Conservation (phyloP, 768 basidiomycete genomes). For the Clitopilus passeckerianus region DNA sequence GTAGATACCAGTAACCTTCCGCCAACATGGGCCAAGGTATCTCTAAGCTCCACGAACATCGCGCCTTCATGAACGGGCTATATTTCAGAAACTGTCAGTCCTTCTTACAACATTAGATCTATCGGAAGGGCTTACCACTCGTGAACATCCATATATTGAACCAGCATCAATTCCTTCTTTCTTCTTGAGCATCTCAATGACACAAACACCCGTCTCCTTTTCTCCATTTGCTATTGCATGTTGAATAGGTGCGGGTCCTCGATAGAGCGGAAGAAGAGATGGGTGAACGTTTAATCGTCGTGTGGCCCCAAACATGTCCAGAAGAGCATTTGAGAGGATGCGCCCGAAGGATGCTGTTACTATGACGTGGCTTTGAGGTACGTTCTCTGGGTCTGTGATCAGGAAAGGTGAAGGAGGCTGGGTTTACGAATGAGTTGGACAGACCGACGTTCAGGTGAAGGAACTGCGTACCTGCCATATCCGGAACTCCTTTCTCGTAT, state of each 20-base stretch:
- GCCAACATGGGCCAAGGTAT: conserved; percentile 55
- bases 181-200: conserved; percentile 70
- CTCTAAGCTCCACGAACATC: conserved; percentile 52
- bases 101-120: background rate
- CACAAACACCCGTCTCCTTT: conserved; percentile 69
- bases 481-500: conserved; percentile 52
- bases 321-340: conserved; percentile 61
- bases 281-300: conserved; percentile 86
- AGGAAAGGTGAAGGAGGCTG: conserved; percentile 35
- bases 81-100: background rate
- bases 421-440: background rate
- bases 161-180: conserved; percentile 78
- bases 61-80: conserved; percentile 50
- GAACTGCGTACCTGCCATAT: conserved; percentile 51
- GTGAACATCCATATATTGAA: conserved; percentile 51
- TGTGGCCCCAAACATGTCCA: conserved; percentile 52
- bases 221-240: conserved; percentile 69
- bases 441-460: background rate
- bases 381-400: conserved; percentile 10
- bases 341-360: conserved; percentile 91
- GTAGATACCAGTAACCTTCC: conserved; percentile 70
- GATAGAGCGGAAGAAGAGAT: conserved; percentile 78
- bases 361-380: conserved; percentile 48
- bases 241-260: conserved; percentile 92
- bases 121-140: conserved; percentile 42